Evolutionary conservation across 1,284 basidiomycete species (phyloP).

Genomic region (Melampsora occidentalis): DNA sequence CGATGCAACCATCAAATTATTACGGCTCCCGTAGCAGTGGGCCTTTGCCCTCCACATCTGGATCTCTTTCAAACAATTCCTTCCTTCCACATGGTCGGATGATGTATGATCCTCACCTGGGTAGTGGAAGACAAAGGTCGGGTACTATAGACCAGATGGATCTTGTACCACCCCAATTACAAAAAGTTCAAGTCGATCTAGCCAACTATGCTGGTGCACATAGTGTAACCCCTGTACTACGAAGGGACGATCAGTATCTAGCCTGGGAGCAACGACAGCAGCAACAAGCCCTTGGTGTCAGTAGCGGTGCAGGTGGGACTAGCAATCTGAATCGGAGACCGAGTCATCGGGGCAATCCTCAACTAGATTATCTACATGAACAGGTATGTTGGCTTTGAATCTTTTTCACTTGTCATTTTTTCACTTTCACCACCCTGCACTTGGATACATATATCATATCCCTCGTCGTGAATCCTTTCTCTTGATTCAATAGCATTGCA

Average conservation of each 20-base stretch:
- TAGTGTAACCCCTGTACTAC: conserved; percentile 50
- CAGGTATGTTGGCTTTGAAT: conserved; percentile 64
- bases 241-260: conserved; percentile 50
- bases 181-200: conserved; percentile 53
- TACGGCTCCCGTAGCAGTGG: conserved; percentile 27
- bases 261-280: conserved; percentile 63
- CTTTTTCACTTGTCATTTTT: conserved; percentile 49
- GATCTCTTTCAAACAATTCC: conserved; percentile 30
- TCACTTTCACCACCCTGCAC: neutral
- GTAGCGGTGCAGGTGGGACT: conserved; percentile 67
- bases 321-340: conserved; percentile 70
- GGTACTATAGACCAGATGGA: conserved; percentile 85
- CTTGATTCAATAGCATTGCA: conserved; percentile 59
- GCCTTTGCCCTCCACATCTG: conserved; percentile 38
- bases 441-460: too few species aligned
- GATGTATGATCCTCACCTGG: conserved; percentile 28
- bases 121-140: conserved; percentile 61
- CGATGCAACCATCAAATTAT: conserved; percentile 24
- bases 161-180: conserved; percentile 79
- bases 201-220: conserved; percentile 45
- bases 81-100: conserved; percentile 40
- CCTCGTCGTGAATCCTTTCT: conserved; percentile 48
- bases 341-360: conserved; percentile 71
- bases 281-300: conserved; percentile 15
- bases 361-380: conserved; percentile 82